These are phyloP conservation scores for Boletales sp. DNA, from an alignment of 768 basidiomycete genomes.

Conservation along the genomic window DNA sequence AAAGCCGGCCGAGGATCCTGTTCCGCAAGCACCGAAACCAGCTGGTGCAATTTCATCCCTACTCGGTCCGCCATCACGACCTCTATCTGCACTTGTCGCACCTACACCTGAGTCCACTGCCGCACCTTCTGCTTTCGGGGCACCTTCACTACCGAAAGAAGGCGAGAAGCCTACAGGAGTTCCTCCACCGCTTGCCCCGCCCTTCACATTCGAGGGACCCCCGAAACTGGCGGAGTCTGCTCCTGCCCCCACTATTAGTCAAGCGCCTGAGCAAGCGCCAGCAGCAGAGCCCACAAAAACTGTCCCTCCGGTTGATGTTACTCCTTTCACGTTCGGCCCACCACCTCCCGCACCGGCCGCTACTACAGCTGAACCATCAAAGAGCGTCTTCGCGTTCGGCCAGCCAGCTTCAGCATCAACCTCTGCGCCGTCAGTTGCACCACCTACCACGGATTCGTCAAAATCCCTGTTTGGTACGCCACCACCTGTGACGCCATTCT, in stretches of 20 bases:
- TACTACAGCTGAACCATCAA: slow-evolving; percentile 26
- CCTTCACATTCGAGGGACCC: slow-evolving; percentile 30
- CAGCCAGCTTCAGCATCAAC: slow-evolving; percentile 13
- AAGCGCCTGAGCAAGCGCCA: slow-evolving; percentile 9
- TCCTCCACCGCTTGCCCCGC: slow-evolving; percentile 6
- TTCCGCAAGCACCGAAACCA: slow-evolving; percentile 2
- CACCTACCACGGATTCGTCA: slow-evolving; percentile 31
- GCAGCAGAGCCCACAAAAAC: slow-evolving; percentile 6
- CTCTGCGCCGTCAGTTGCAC: slow-evolving; percentile 3
- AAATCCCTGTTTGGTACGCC: slow-evolving; percentile 42
- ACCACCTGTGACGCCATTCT: slow-evolving; percentile 33
- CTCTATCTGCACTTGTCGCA: slow-evolving; percentile 3
- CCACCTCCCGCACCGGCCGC: slow-evolving; percentile 9
- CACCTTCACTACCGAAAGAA: slow-evolving; percentile 14
- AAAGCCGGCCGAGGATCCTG: slow-evolving; percentile 3
- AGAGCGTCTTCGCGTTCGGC: slow-evolving; percentile 33
- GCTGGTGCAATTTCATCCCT: slow-evolving; percentile 5
- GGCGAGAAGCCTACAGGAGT: slow-evolving; percentile 12
- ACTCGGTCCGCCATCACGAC: slow-evolving; percentile 10
- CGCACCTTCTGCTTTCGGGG: slow-evolving; percentile 5
- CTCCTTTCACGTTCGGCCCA: slow-evolving; percentile 28
- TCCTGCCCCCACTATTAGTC: slow-evolving; percentile 1
- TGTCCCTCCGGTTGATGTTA: slow-evolving; percentile 2
- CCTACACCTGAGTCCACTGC: slow-evolving; percentile 1
- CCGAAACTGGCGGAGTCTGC: slow-evolving; percentile 20